phyloP scores from a whole-genome alignment of 495 filamentous ascomycete genomes.

The Lindgomyces ingoldianus region DNA sequence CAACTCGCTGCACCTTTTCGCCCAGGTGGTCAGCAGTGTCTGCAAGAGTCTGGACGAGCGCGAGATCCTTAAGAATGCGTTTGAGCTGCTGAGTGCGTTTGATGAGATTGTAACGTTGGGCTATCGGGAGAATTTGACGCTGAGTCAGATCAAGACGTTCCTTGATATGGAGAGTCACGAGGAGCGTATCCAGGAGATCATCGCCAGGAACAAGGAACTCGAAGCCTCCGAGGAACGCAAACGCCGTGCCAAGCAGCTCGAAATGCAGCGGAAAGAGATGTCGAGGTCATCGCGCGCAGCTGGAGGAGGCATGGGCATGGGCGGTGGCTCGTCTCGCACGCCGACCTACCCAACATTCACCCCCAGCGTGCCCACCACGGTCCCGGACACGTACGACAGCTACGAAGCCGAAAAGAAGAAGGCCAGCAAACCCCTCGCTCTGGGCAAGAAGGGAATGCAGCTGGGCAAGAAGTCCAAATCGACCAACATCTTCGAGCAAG shows the following conservation, averaged over 20 bases:
- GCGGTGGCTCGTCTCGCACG: slow-evolving; percentile 60
- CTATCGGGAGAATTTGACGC: slow-evolving; percentile 91
- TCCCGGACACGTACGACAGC: slow-evolving; percentile 81
- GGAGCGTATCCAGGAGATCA: slow-evolving; percentile 97
- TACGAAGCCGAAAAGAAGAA: slow-evolving; percentile 98
- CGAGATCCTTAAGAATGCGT: slow-evolving; percentile 91
- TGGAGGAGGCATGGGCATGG: slow-evolving; percentile 39
- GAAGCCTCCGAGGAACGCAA: slow-evolving; percentile 98
- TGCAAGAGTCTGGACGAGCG: slow-evolving; percentile 95
- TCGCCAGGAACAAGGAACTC: slow-evolving; percentile 97
- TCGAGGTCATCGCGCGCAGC: slow-evolving; percentile 55
- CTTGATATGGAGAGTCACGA: slow-evolving; percentile 99
- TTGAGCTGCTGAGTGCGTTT: slow-evolving; percentile 91
- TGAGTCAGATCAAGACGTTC: slow-evolving; percentile 97
- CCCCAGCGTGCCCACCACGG: slow-evolving; percentile 69
- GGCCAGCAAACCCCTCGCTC: slow-evolving; percentile 61
- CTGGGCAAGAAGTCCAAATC: slow-evolving; percentile 97
- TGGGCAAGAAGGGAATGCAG: slow-evolving; percentile 96
- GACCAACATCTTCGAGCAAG: slow-evolving; percentile 92
- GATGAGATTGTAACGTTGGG: slow-evolving; percentile 94
- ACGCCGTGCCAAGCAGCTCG: slow-evolving; percentile 94
- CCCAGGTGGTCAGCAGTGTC: slow-evolving; percentile 92
- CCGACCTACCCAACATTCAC: slow-evolving; percentile 89
- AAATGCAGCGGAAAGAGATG: slow-evolving; percentile 95
- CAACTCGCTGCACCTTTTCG: slow-evolving; percentile 94